A percentile compares a stretch with the other conserved stretches of the same genome.
Evolutionary conservation across 768 basidiomycete species (phyloP).

Genomic region (Naganishia friedmannii): DNA sequence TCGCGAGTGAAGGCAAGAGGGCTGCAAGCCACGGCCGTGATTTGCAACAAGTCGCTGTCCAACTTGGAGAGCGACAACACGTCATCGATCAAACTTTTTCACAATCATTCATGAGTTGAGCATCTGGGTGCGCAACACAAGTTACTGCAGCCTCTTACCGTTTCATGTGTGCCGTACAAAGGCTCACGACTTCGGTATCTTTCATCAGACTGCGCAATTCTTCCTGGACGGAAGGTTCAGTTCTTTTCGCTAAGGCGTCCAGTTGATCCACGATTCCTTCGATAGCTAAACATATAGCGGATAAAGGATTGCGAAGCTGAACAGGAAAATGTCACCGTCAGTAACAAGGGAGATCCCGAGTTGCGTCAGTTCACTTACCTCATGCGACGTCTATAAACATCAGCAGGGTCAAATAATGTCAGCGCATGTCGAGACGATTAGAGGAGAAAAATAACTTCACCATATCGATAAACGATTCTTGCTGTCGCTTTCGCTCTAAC

Average conservation of each 20-base stretch:
- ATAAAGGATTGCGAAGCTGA: slow-evolving; percentile 27
- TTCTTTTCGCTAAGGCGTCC: neutral
- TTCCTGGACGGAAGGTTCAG: neutral
- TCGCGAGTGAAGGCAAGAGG: slow-evolving; percentile 17
- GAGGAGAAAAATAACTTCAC: neutral
- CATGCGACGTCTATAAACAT: slow-evolving; percentile 24
- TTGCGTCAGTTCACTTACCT: neutral
- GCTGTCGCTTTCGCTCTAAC: slow-evolving; percentile 26
- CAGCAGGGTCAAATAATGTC: neutral
- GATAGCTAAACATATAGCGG: slow-evolving; percentile 27
- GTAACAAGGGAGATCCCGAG: neutral
- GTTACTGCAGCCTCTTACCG: neutral
- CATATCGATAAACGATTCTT: slow-evolving; percentile 32
- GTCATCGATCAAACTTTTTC: slow-evolving; percentile 26
- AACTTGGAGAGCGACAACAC: slow-evolving; percentile 29
- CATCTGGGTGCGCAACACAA: neutral
- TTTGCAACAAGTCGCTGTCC: slow-evolving; percentile 26
- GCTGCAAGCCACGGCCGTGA: slow-evolving; percentile 21
- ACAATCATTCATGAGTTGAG: neutral
- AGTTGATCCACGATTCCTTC: slow-evolving; percentile 25
- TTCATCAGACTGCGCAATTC: slow-evolving; percentile 11
- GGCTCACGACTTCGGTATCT: slow-evolving; percentile 15
- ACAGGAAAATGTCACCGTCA: neutral
- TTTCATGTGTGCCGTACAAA: slow-evolving; percentile 30
- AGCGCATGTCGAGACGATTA: neutral